Evolutionary conservation across 2,329 filamentous ascomycete genomes (phyloP), one percentile per base, ranked within the genome.

Genomic region (Graphilbum sp.): DNA sequence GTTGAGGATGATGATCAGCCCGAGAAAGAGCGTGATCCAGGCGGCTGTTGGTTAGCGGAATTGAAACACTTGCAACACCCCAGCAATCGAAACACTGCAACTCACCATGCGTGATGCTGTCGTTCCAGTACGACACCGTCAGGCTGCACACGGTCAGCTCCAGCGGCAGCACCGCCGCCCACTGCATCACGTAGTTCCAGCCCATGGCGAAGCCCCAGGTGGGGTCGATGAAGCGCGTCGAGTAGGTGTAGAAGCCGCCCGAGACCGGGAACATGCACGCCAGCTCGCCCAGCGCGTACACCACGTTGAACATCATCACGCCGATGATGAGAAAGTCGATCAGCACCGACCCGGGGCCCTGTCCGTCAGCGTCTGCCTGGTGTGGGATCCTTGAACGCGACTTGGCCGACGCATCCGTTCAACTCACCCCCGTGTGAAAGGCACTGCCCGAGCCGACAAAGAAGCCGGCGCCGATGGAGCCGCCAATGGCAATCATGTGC

Each of bases 391-490:
- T n/a, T n/a, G n/a, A n/a, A n/a, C n/a, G n/a, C n/a, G n/a, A n/a
- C n/a, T n/a, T n/a, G n/a, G n/a, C n/a, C n/a, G n/a, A n/a, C n/a
- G n/a, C n/a, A n/a, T 16, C 12, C 16, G 6, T 24, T 24, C 21
- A 24, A 52, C 58, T 45, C 54, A 61, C 59, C 5, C 34, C 67
- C 19, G 49, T 62, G 43, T 47, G 44, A 12, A 74, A 56, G 39
- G 66, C 67, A 44, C 57, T 52, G 42, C 69, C 69, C 11, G 66
- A 69, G 48, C 70, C 69, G 44, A 75, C 70, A 54, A 73, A 75
- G 60, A 75, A 72, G 55, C 70, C 70, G 43, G 70, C 69, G 50
- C 70, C 70, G 34, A 75, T 75, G 19, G 66, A 68, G 44, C 66
- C 66, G 45, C 66, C 47, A 21, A 48, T 49, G 25, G 44, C 46